Conservation (phyloP, 2,329 filamentous ascomycete genomes). For the Tolypocladium pustulatum region DNA sequence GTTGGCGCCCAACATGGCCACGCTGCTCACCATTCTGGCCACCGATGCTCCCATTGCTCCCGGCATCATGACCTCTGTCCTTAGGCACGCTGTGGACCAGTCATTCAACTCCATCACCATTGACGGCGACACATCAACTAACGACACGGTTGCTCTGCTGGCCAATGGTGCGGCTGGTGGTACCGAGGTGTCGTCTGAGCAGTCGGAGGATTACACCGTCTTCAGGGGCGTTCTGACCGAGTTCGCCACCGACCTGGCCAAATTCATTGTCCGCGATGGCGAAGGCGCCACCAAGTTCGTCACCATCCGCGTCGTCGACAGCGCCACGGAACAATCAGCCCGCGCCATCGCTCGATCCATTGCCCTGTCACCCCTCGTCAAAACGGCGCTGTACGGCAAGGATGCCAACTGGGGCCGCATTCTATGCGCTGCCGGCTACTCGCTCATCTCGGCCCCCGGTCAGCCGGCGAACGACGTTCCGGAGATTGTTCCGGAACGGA, state of each 20-base stretch:
- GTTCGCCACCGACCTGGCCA: constrained; percentile 76
- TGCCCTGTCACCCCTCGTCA: constrained; percentile 84
- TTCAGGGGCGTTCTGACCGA: constrained; percentile 62
- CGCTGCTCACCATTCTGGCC: constrained; percentile 79
- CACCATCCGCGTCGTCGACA: constrained; percentile 73
- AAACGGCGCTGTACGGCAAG: constrained; percentile 92
- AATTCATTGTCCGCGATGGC: constrained; percentile 90
- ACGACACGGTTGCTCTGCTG: constrained; percentile 90
- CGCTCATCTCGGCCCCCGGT: constrained; percentile 49
- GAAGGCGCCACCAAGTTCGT: constrained; percentile 98
- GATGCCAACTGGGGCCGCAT: constrained; percentile 99
- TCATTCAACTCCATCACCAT: constrained; percentile 97
- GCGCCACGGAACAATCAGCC: constrained; percentile 58
- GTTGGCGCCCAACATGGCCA: constrained; percentile 99
- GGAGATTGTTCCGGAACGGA: constrained; percentile 57
- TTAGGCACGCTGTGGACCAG: constrained; percentile 64
- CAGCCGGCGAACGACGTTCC: constrained; percentile 47
- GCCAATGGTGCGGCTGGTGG: constrained; percentile 89
- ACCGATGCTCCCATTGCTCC: constrained; percentile 79
- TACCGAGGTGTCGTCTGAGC: constrained; percentile 42
- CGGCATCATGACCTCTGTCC: constrained; percentile 54
- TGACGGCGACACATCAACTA: constrained; percentile 94
- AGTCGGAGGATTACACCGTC: constrained; percentile 53
- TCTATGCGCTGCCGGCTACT: constrained; percentile 85
- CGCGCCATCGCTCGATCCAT: constrained; percentile 78